A percentile compares a stretch with the other conserved stretches of the same genome.
phyloP scores from a whole-genome alignment of 768 basidiomycete species.

The Lentinula edodes region DNA sequence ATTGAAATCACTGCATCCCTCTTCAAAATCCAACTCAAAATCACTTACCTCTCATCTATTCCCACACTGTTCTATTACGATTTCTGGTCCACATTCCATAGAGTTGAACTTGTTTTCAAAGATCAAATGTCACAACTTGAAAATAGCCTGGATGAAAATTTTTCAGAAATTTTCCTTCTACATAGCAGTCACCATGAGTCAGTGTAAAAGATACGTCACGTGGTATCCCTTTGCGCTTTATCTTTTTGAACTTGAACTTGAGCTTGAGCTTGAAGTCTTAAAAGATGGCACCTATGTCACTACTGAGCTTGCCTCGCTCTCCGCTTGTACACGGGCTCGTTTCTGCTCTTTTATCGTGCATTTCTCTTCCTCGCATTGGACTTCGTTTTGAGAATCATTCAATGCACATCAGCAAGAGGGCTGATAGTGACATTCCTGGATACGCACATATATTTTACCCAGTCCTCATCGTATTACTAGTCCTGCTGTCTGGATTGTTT shows the following conservation, averaged over 20 bases:
- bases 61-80: background rate
- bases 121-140: too few relatives aligned
- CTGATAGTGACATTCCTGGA: background rate
- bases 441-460: background rate
- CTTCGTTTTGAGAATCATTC: too few relatives aligned
- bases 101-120: background rate
- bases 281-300: background rate
- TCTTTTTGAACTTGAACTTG: too few relatives aligned
- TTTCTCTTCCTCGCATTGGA: background rate
- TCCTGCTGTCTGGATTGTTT: constrained; percentile 74
- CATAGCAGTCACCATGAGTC: too few relatives aligned
- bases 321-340: background rate
- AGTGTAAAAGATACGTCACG: background rate
- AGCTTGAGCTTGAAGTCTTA: background rate
- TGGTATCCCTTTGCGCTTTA: too few relatives aligned
- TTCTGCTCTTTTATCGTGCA: background rate
- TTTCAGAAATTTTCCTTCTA: too few relatives aligned
- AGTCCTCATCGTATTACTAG: constrained; percentile 76
- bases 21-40: background rate
- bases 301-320: background rate
- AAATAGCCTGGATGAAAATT: too few relatives aligned
- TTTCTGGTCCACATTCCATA: background rate
- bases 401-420: background rate
- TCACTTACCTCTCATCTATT: background rate
- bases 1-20: background rate